Base-by-base conservation (phyloP, 78 protist genomes). In the Dictyostelium purpureum region DNA sequence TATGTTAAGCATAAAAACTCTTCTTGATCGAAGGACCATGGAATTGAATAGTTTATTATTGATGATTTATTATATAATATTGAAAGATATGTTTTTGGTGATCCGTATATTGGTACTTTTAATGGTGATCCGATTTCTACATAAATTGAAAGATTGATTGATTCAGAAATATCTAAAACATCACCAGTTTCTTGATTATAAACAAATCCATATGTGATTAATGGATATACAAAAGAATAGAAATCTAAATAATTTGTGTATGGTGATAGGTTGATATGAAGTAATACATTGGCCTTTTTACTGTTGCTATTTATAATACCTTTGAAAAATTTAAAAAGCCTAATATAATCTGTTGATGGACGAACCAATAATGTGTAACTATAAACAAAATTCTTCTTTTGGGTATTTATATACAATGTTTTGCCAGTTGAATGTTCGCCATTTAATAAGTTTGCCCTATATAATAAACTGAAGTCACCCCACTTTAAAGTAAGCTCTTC, bases 51-150 rank as follows among this genome's bases (percentile, higher is more conserved):
- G n/a, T 54, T 9, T 21, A 54, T 28, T 54, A 2, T 54, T 21
- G 16, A 21, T 5, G 28, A 54, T 21, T 21, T 21, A 54, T 54
- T 54, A 54, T 54, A 54, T 6, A 54, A 0, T 0, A 54, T 16
- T 54, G 61, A 54, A 21, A 54, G n/a, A 54, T 54, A 21, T 21
- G 2, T 2, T 54, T 54, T 28, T 54, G 61, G 61, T 16, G 6
- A 12, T 21, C 61, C 61, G n/a, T 54, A 4, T n/a, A 0, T 54
- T 49, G 56, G 18, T 49, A 49, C 78, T 18, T 63, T 24, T 4
- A 78, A 28, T 4, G 67, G 90, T 24, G 52, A 37, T 7, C 90
- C 90, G 56, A 82, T 82, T 28, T 82, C 90, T 0, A 82, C 31
- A 28, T 38, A 82, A 19, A 82, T 40, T 14, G 37, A 18, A 4